Conservation (phyloP, 768 basidiomycete genomes). For the Lentinula sp. region DNA sequence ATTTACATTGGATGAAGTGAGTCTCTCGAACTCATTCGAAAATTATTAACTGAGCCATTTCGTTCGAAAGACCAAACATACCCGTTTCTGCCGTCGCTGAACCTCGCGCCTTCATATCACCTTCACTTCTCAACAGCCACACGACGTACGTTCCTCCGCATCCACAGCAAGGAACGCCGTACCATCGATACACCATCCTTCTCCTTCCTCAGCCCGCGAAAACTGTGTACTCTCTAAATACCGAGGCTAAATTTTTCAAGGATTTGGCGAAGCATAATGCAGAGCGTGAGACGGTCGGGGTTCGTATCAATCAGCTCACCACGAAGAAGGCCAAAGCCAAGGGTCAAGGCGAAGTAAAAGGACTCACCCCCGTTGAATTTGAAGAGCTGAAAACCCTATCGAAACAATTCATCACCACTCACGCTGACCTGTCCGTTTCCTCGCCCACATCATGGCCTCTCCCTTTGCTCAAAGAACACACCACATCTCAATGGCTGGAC, state of each 20-base stretch:
- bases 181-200: conserved; percentile 83
- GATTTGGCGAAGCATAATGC: not conserved
- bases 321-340: not conserved
- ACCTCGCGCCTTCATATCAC: conserved; percentile 6
- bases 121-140: conserved; percentile 36
- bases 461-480: conserved; percentile 3
- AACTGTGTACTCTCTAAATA: conserved; percentile 4
- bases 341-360: not conserved
- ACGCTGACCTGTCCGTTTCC: conserved; percentile 10
- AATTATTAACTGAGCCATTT: conserved; percentile 4
- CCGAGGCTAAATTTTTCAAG: conserved; percentile 5
- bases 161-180: conserved; percentile 81
- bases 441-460: conserved; percentile 8
- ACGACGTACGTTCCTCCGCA: conserved; percentile 86
- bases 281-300: not conserved
- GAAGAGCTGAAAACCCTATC: not conserved
- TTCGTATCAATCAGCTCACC: not conserved
- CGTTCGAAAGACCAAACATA: conserved; percentile 64
- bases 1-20: conserved; percentile 84
- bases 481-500: conserved; percentile 24
- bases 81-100: conserved; percentile 54
- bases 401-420: not conserved
- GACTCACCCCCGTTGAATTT: not conserved
- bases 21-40: conserved; percentile 18
- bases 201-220: conserved; percentile 60